Conservation (phyloP, 176 grass and related monocot genomes). For the Metroxylon sagu region DNA sequence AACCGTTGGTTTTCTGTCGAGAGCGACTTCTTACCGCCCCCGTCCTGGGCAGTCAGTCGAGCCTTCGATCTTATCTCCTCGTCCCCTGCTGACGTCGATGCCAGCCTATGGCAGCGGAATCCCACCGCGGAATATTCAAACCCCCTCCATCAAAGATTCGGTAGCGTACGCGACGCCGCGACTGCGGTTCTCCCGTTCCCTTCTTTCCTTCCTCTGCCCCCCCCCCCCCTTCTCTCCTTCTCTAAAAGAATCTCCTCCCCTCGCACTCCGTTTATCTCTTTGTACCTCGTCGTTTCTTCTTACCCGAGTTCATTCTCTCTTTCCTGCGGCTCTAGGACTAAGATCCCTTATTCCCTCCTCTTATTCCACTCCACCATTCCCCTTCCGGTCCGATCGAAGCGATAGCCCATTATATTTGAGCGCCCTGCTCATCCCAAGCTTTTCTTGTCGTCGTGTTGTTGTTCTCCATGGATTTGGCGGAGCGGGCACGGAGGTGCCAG, state of each 20-base stretch:
- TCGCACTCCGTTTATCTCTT: no score
- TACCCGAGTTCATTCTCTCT: no score
- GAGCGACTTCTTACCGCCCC: no score
- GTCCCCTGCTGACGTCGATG: slow-evolving; percentile 14
- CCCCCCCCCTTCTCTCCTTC: background rate
- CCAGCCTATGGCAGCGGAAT: slow-evolving; percentile 29
- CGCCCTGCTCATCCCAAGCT: no score
- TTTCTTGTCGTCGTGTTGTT: background rate
- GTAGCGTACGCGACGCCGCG: slow-evolving; percentile 68
- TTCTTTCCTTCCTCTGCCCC: background rate
- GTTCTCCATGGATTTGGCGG: slow-evolving; percentile 13
- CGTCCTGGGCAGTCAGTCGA: background rate
- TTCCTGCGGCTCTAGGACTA: no score
- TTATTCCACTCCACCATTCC: slow-evolving; percentile 3
- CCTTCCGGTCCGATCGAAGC: background rate
- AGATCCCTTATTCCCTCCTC: background rate
- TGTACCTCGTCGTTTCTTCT: no score
- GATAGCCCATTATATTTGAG: no score
- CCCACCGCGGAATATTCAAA: slow-evolving; percentile 60
- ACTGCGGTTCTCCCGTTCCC: slow-evolving; percentile 37
- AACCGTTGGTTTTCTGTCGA: background rate
- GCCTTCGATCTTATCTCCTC: slow-evolving; percentile 32
- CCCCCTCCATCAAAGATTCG: slow-evolving; percentile 43
- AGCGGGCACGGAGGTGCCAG: slow-evolving; percentile 6
- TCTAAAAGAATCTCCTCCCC: background rate